Percentiles rank a stretch among this genome's conserved stretches.
phyloP scores from a whole-genome alignment of 176 grass and related monocot genomes.

The Metroxylon sagu region DNA sequence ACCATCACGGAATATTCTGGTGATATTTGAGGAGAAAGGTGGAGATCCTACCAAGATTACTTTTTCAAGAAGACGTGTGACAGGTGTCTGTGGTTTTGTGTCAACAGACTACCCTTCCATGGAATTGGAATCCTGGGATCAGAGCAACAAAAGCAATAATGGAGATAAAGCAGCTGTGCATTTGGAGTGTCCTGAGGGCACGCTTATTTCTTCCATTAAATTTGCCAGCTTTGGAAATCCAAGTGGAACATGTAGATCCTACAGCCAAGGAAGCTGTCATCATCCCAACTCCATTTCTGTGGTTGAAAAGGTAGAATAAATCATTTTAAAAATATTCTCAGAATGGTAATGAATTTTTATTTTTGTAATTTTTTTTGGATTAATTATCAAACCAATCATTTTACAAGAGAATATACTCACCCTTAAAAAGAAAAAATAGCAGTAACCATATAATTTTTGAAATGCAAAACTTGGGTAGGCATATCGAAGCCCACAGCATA shows the following conservation, averaged over 20 bases:
- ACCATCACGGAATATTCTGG: constrained; percentile 66
- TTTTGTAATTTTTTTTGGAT: too few relatives aligned
- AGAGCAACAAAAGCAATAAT: constrained; percentile 8
- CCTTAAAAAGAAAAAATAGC: too few relatives aligned
- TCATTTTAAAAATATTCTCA: too few relatives aligned
- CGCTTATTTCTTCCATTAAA: constrained; percentile 45
- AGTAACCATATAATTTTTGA: too few relatives aligned
- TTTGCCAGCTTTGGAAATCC: constrained; percentile 91
- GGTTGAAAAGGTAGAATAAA: constrained; percentile 61
- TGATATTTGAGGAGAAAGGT: constrained; percentile 81
- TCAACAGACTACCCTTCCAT: constrained; percentile 60
- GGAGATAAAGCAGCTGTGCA: constrained; percentile 27
- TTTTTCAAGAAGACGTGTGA: constrained; percentile 50
- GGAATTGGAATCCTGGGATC: constrained; percentile 42
- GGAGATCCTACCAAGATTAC: constrained; percentile 83
- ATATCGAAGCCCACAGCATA: too few relatives aligned
- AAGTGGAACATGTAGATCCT: constrained; percentile 56
- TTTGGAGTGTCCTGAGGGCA: constrained; percentile 57
- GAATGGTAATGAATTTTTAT: too few relatives aligned
- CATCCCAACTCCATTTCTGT: constrained; percentile 43
- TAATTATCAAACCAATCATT: too few relatives aligned
- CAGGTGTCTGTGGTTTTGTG: constrained; percentile 47
- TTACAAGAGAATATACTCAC: too few relatives aligned
- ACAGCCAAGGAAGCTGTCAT: constrained; percentile 65
- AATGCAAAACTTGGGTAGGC: too few relatives aligned